A percentile compares a stretch with the other conserved stretches of the same genome.
These are phyloP conservation scores for Aspergillus transmontanensis DNA, from an alignment of 2,329 filamentous ascomycete species.

Conservation along the genomic window DNA sequence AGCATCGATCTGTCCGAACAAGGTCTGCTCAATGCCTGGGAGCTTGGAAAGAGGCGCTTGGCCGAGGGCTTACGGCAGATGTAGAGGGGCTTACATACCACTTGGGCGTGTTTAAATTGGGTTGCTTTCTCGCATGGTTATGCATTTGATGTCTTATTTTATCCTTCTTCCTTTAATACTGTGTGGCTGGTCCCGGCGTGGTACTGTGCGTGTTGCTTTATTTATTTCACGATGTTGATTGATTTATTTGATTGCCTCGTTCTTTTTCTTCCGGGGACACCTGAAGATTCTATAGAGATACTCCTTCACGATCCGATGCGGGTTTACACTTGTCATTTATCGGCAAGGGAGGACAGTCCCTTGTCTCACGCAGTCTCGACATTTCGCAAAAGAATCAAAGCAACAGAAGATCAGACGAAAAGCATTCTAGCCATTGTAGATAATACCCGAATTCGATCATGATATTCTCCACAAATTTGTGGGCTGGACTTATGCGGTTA, in stretches of 20 bases:
- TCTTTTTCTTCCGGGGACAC: slow-evolving; percentile 12
- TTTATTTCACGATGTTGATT: slow-evolving; percentile 23
- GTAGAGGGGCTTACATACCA: slow-evolving; percentile 22
- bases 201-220: slow-evolving; percentile 30
- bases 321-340: background rate
- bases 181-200: slow-evolving; percentile 42
- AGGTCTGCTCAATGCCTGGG: slow-evolving; percentile 89
- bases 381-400: background rate
- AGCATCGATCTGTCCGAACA: slow-evolving; percentile 95
- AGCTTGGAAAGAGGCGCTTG: slow-evolving; percentile 89
- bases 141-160: slow-evolving; percentile 26
- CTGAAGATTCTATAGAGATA: slow-evolving; percentile 29
- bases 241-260: slow-evolving; percentile 19
- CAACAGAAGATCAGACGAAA: background rate
- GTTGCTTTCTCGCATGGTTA: slow-evolving; percentile 15
- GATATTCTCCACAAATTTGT: slow-evolving; percentile 2
- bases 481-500: background rate
- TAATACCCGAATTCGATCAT: slow-evolving; percentile 1
- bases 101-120: slow-evolving; percentile 1
- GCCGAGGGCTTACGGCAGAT: slow-evolving; percentile 80
- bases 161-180: slow-evolving; percentile 24
- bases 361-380: background rate
- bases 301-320: slow-evolving; percentile 13
- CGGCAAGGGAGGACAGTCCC: background rate
- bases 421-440: background rate